Conservation (phyloP, 306 rosid species). For the Lagenaria siceraria region DNA sequence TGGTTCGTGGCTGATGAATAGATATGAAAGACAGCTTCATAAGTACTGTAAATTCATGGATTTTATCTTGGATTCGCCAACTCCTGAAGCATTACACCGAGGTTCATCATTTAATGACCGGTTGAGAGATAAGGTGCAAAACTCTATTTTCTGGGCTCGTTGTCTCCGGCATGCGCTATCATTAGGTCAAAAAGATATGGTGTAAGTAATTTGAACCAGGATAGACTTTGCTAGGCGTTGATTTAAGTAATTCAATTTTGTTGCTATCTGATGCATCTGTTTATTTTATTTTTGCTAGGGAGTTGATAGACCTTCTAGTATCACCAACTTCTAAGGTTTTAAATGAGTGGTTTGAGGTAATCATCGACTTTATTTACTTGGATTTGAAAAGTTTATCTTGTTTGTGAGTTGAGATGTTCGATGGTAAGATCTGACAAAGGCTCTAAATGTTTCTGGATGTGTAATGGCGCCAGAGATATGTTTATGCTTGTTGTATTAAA, state of each 20-base stretch:
- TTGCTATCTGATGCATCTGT: slow-evolving; percentile 6
- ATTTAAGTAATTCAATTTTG: background rate
- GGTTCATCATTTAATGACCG: slow-evolving; percentile 34
- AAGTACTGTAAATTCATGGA: slow-evolving; percentile 63
- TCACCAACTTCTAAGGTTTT: slow-evolving; percentile 66
- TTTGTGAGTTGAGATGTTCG: background rate
- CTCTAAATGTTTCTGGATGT: background rate
- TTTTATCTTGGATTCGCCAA: slow-evolving; percentile 49
- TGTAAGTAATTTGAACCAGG: slow-evolving; percentile 27
- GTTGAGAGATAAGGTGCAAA: slow-evolving; percentile 42
- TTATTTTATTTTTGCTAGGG: slow-evolving; percentile 32
- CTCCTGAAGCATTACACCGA: slow-evolving; percentile 44
- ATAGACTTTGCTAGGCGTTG: background rate
- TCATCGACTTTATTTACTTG: background rate
- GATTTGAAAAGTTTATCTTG: background rate
- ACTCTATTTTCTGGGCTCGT: slow-evolving; percentile 59
- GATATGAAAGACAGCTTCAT: slow-evolving; percentile 64
- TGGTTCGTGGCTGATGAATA: slow-evolving; percentile 8
- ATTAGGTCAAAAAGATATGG: slow-evolving; percentile 61
- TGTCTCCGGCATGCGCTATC: slow-evolving; percentile 40
- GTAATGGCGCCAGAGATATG: background rate
- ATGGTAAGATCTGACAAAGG: background rate
- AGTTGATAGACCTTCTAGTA: slow-evolving; percentile 52
- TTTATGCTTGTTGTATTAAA: background rate
- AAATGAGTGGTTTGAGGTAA: slow-evolving; percentile 78